phyloP scores from a whole-genome alignment of 371 early-diverging fungal genomes.

The Smittium mucronatum region DNA sequence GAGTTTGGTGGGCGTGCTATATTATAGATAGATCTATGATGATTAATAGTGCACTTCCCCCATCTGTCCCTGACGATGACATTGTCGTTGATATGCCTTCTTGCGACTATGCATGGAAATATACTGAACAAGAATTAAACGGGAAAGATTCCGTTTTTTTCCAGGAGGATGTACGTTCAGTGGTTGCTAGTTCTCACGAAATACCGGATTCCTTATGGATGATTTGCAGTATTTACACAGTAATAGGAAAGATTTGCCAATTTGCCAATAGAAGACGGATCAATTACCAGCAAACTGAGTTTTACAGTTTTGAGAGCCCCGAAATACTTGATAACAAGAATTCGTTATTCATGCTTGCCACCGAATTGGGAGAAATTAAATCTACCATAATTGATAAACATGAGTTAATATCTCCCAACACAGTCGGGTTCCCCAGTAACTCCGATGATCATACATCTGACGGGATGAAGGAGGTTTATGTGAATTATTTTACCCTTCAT shows the following conservation, averaged over 20 bases:
- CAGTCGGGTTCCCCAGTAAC: not conserved
- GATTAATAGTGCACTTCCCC: slow-evolving; percentile 30
- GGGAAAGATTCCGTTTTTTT: slow-evolving; percentile 1
- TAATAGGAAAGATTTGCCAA: slow-evolving; percentile 25
- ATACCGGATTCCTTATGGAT: slow-evolving; percentile 12
- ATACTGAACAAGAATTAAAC: slow-evolving; percentile 3
- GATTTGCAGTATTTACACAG: slow-evolving; percentile 9
- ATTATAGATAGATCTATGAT: slow-evolving; percentile 28
- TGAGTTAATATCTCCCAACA: slow-evolving; percentile 7
- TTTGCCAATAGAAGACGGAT: slow-evolving; percentile 29
- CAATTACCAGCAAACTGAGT: slow-evolving; percentile 7
- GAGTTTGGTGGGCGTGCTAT: slow-evolving; percentile 33
- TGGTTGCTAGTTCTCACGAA: not conserved
- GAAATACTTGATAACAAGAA: slow-evolving; percentile 23
- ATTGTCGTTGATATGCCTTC: slow-evolving; percentile 29
- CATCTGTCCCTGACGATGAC: slow-evolving; percentile 32
- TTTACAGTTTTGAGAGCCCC: slow-evolving; percentile 20
- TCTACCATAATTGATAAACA: slow-evolving; percentile 9
- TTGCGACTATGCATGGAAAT: slow-evolving; percentile 30
- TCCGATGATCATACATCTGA: not conserved
- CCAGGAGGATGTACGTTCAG: not conserved
- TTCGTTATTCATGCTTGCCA: slow-evolving; percentile 28
- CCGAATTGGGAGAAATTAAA: slow-evolving; percentile 25
- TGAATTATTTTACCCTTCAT: slow-evolving; percentile 24
- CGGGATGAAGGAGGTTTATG: slow-evolving; percentile 4